Evolutionary conservation across 2,329 filamentous ascomycete genomes (phyloP), one percentile per base, ranked within the genome.

Genomic region (Coniochaeta sp.): DNA sequence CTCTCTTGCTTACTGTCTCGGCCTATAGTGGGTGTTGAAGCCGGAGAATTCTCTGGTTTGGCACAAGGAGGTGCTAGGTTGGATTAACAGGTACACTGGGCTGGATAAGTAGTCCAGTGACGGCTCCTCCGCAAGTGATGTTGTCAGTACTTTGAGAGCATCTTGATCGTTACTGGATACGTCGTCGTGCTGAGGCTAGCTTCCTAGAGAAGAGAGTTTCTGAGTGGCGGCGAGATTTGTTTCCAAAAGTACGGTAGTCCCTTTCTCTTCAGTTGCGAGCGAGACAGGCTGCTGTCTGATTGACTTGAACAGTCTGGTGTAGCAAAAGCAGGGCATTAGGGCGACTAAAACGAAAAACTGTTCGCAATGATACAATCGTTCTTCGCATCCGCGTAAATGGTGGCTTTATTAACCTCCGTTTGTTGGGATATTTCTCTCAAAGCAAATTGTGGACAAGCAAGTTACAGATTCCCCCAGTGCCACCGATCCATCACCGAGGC

Each of bases 31-130:
- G 91, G 92, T 97, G 4, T 70, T 96, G 59, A 96, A 96, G 71
- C 90, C 89, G 0, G 93, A 97, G 74, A 98, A 98, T 72, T 89
- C 87, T 3, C 77, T 97, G 19, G 81, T 96, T 22, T 98, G 95
- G 95, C 92, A 98, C 69, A 83, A 83, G 60, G 89, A 91, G 61
- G 92, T 98, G 17, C 70, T 97, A 32, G 85, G 85, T 60, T 97
- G 90, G 86, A 87, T 88, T 64, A 88, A 87, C 67, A 82, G 85
- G 68, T 85, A 84, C 65, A 80, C 80, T 26, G 80, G 81, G 0
- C 68, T 84, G 2, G 65, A 66, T 10, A 57, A 57, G 55, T 40
- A 30, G 28, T n/a, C n/a, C n/a, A n/a, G n/a, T n/a, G 10, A 36
- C 30, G 54, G 22, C 22, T 16, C 4, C 14, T 22, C 17, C 30